A percentile compares a stretch with the other conserved stretches of the same genome.
Evolutionary conservation across 768 basidiomycete genomes (phyloP).

Genomic region (Phanerodontia chrysosporium): DNA sequence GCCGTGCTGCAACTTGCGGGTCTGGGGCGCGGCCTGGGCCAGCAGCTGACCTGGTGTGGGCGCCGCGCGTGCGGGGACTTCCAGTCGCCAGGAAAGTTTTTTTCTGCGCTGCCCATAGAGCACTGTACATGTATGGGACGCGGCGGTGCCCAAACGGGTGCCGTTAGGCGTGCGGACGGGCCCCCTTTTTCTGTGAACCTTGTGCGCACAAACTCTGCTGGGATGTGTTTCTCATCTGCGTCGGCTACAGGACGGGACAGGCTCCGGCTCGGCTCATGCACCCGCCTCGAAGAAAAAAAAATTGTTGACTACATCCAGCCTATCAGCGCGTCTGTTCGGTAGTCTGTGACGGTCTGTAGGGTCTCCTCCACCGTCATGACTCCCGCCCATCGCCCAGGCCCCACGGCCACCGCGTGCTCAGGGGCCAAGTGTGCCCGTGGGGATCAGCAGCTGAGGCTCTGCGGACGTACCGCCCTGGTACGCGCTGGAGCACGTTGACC

Average conservation of each 20-base stretch:
- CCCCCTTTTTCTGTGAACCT: neutral
- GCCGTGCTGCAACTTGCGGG: no score
- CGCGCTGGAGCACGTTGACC: neutral
- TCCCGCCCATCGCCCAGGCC: neutral
- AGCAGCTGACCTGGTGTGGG: no score
- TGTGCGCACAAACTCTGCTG: neutral
- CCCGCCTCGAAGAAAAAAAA: neutral
- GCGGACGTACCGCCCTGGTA: neutral
- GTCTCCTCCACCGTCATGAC: neutral
- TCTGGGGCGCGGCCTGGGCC: no score
- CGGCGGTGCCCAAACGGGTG: neutral
- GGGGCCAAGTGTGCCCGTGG: neutral
- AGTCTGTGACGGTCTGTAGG: neutral
- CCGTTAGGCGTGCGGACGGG: neutral
- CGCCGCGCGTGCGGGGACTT: no score
- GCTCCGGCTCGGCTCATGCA: neutral
- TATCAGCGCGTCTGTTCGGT: conserved; percentile 1
- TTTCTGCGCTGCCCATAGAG: no score
- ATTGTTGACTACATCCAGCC: neutral
- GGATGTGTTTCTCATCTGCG: neutral
- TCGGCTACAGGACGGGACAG: neutral
- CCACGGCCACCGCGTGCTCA: neutral
- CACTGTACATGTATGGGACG: neutral
- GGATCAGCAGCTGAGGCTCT: no score
- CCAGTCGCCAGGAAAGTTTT: neutral